Base-by-base conservation (phyloP, 495 filamentous ascomycete species). In the Ramalina intermedia region DNA sequence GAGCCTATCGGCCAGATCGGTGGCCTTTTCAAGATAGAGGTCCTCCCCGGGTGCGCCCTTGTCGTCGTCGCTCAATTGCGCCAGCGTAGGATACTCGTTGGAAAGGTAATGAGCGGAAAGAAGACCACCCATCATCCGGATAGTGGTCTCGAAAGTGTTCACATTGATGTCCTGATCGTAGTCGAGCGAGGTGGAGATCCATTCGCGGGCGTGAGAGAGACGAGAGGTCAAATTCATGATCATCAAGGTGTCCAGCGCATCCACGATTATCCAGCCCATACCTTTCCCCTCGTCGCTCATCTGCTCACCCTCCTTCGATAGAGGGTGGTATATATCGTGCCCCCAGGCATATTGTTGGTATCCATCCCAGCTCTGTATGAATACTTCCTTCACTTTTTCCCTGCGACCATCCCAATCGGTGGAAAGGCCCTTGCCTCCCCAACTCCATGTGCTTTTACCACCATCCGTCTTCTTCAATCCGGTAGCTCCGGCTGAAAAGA, bases 211-310 rank as follows among this genome's bases (percentile, higher is more conserved):
- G 59, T 91, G 82, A 23, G 78, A 73, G 24, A 99, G 76, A 49
- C 87, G 77, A 18, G 77, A 85, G 11, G 91, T 96, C 41, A 94
- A 69, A 58, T 99, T 99, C 91, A 99, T 99, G 47, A 99, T 67
- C 69, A 99, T 96, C 72, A 96, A 68, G 14, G 91, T 96, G 62
- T 99, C 91, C 41, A 99, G 68, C 41, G 88, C 79, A 66, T 99
- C 93, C 27, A 99, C 82, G 44, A 99, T 96, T 51, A 96, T 96
- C 93, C 93, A 99, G 6, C 91, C 91, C 63, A 99, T 67, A 23
- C 85, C 85, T 48, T 81, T 75, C 1, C 68, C 68, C 37, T 70
- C 66, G 2, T 80, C 74, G 11, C 82, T 76, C 87, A 96, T 96
- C 48, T 94, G 78, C 35, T 66, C 66, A 43, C 85, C 84, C n/a